Evolutionary conservation across 257 asterid species (phyloP), one percentile per base, ranked within the genome.

Genomic region (Fraxinus americana): DNA sequence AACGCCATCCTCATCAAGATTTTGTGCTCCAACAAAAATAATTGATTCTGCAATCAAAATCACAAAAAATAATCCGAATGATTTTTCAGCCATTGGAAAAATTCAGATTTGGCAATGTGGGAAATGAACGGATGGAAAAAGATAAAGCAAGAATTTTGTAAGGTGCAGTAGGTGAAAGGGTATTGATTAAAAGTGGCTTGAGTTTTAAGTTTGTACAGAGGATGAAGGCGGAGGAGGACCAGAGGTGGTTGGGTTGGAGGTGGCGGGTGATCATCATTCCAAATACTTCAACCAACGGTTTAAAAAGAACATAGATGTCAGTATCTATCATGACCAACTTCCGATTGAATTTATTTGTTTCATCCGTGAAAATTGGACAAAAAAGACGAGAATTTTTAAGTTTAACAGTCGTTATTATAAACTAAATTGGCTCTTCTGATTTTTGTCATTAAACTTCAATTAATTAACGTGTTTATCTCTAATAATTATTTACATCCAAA

Each of bases 181-280:
- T 70, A 66, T 81, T 32, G 71, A 67, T 48, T 34, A 81, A 41
- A 38, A 27, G 71, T 83, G 74, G 48, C 89, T n/a, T n/a, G n/a
- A n/a, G n/a, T n/a, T n/a, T 87, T 83, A 87, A 88, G 87, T 27
- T 48, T 65, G 71, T 11, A 5, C 11, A 73, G 76, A 27, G 68
- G 71, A 70, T 80, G 77, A 19, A 30, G 81, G 71, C 69, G 77
- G 77, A 75, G 67, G 66, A 72, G 21, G 54, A 50, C 1, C 1
- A 29, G 54, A 27, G 67, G 25, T 35, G 92, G 91, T 87, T 67
- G 94, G 90, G 29, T 27, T 27, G 29, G 29, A 27, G 67, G 25
- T 35, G 92, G 91, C 88, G 70, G 94, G 90, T 93, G 87, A 82
- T 85, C 82, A 83, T 87, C 92, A 81, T 38, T 81, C 87, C 86